phyloP scores from a whole-genome alignment of 495 filamentous ascomycete species.

The Emericellopsis terricola region DNA sequence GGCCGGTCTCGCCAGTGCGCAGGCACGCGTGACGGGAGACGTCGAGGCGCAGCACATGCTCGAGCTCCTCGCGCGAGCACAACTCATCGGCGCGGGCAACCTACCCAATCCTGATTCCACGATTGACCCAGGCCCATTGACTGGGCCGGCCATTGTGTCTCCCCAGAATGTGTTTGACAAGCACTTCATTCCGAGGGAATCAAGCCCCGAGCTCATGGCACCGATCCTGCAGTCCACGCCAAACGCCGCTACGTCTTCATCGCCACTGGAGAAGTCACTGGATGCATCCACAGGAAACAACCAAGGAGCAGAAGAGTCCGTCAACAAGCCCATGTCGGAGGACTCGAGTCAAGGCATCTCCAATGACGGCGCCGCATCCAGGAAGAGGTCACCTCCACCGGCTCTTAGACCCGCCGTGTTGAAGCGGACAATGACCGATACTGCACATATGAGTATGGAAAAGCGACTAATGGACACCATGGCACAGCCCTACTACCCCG shows the following conservation, averaged over 20 bases:
- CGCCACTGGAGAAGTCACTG: not conserved
- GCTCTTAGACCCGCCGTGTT: slow-evolving; percentile 49
- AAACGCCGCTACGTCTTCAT: not conserved
- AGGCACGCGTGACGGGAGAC: slow-evolving; percentile 67
- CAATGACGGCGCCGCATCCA: slow-evolving; percentile 34
- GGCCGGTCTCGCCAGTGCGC: slow-evolving; percentile 47
- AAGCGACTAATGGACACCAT: slow-evolving; percentile 76
- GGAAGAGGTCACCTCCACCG: slow-evolving; percentile 33
- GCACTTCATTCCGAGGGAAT: slow-evolving; percentile 40
- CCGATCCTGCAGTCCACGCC: slow-evolving; percentile 18
- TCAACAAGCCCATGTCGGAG: slow-evolving; percentile 20
- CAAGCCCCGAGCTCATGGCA: slow-evolving; percentile 31
- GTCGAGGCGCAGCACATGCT: slow-evolving; percentile 80
- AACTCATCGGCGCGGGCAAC: slow-evolving; percentile 44
- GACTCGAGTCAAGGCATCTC: slow-evolving; percentile 35
- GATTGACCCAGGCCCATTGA: slow-evolving; percentile 41
- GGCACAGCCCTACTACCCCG: slow-evolving; percentile 59
- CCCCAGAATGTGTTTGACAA: slow-evolving; percentile 66
- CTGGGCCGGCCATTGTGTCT: slow-evolving; percentile 49
- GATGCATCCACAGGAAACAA: slow-evolving; percentile 3
- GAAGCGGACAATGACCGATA: slow-evolving; percentile 79
- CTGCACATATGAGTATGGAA: slow-evolving; percentile 49
- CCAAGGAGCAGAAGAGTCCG: not conserved
- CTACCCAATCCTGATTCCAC: slow-evolving; percentile 20
- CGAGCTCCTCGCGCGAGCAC: slow-evolving; percentile 64